A percentile compares a stretch with the other conserved stretches of the same genome.
Evolutionary conservation across 192 early-diverging fungal genomes (phyloP).

Genomic region (Dispira simplex): DNA sequence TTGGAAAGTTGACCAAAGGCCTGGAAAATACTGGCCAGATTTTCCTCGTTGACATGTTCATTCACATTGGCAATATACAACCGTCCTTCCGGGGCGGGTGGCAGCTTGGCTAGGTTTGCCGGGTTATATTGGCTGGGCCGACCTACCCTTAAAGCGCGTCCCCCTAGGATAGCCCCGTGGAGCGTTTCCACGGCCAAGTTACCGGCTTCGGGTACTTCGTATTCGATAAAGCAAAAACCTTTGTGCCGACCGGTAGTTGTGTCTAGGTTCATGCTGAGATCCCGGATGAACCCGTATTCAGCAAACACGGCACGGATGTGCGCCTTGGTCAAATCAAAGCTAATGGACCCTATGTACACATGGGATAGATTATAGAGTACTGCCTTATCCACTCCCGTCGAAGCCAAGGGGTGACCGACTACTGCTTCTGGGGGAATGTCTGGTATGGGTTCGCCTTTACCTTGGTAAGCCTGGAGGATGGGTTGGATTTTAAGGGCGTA

Average conservation of each 20-base stretch:
- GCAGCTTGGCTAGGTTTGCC: slow-evolving; percentile 38
- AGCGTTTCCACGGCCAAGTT: slow-evolving; percentile 61
- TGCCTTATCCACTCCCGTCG: neutral
- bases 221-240: slow-evolving; percentile 81
- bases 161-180: slow-evolving; percentile 71
- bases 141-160: slow-evolving; percentile 63
- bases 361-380: neutral
- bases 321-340: slow-evolving; percentile 68
- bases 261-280: slow-evolving; percentile 69
- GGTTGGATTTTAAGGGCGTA: too few species aligned
- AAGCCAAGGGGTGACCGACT: neutral
- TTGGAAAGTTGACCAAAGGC: slow-evolving; percentile 62
- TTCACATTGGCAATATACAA: slow-evolving; percentile 81
- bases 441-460: neutral
- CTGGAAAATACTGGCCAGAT: slow-evolving; percentile 62
- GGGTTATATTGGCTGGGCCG: slow-evolving; percentile 71
- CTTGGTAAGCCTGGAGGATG: neutral
- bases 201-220: slow-evolving; percentile 72
- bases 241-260: slow-evolving; percentile 60
- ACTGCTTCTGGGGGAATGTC: neutral
- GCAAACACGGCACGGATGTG: slow-evolving; percentile 62
- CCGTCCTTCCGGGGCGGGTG: slow-evolving; percentile 41
- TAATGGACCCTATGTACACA: slow-evolving; percentile 74
- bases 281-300: slow-evolving; percentile 62
- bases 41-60: slow-evolving; percentile 52